Evolutionary conservation across 2,329 filamentous ascomycete genomes (phyloP).

Genomic region (Sphaerulina populicola): DNA sequence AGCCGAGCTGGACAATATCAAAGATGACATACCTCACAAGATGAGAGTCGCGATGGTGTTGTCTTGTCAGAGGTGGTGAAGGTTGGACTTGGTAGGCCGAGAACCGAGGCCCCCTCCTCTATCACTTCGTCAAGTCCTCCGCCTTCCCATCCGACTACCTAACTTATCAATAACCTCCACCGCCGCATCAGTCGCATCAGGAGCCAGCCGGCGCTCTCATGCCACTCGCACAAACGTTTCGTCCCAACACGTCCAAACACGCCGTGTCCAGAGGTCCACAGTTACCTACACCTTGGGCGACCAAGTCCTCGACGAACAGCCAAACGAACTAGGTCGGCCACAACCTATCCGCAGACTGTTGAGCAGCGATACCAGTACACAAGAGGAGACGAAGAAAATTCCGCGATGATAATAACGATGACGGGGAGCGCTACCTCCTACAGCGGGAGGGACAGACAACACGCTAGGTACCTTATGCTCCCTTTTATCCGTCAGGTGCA

Average conservation of each 20-base stretch:
- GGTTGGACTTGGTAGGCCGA: not conserved
- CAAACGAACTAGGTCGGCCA: slow-evolving; percentile 36
- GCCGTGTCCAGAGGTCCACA: slow-evolving; percentile 3
- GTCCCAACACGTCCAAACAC: slow-evolving; percentile 6
- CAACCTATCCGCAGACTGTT: no score
- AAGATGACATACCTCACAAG: slow-evolving; percentile 5
- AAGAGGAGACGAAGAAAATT: not conserved
- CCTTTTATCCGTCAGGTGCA: no score
- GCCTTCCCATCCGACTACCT: no score
- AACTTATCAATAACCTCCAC: no score
- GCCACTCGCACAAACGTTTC: slow-evolving; percentile 14
- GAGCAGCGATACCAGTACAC: no score
- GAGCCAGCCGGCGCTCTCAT: slow-evolving; percentile 26
- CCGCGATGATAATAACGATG: not conserved
- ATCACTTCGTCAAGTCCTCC: no score
- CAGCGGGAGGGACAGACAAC: no score
- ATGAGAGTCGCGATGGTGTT: not conserved
- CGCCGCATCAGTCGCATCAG: slow-evolving; percentile 1
- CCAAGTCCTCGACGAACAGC: slow-evolving; percentile 47
- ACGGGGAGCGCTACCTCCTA: not conserved
- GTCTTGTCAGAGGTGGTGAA: not conserved
- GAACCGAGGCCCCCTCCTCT: not conserved
- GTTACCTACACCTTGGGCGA: slow-evolving; percentile 10
- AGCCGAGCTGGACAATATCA: not conserved
- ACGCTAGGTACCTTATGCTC: no score